Conservation (phyloP, 2,329 filamentous ascomycete genomes). For the Neopestalotiopsis sp. region DNA sequence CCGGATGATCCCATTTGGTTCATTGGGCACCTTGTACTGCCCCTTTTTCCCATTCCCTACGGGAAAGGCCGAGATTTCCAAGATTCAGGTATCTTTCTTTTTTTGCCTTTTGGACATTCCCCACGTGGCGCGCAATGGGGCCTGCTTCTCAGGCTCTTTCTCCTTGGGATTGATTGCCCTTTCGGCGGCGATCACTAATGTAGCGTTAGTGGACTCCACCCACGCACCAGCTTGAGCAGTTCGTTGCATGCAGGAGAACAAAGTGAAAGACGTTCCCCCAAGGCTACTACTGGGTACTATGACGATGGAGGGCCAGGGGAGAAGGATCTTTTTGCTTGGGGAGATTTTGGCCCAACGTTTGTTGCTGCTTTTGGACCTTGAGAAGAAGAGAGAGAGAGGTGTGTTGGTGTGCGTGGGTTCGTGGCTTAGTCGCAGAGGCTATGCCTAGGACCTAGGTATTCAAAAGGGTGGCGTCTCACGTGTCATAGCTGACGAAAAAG, state of each 20-base stretch:
- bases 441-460: not conserved
- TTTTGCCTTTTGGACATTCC: not conserved
- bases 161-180: not conserved
- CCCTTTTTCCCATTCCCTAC: not conserved
- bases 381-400: not conserved
- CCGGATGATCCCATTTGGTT: not conserved
- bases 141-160: not conserved
- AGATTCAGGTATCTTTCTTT: not conserved
- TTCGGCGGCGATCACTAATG: not conserved
- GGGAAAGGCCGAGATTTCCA: conserved; percentile 10
- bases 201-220: not conserved
- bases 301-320: not conserved
- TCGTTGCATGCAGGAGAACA: too few relatives aligned
- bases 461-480: not conserved
- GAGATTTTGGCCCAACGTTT: too few relatives aligned
- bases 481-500: not conserved
- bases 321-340: not conserved
- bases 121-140: conserved; percentile 7
- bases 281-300: not conserved
- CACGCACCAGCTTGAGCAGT: too few relatives aligned
- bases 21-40: not conserved
- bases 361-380: too few relatives aligned
- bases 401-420: not conserved
- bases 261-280: not conserved
- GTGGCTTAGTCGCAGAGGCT: not conserved